These are phyloP conservation scores for Hypsizygus marmoreus DNA, from an alignment of 768 basidiomycete genomes.

Conservation along the genomic window DNA sequence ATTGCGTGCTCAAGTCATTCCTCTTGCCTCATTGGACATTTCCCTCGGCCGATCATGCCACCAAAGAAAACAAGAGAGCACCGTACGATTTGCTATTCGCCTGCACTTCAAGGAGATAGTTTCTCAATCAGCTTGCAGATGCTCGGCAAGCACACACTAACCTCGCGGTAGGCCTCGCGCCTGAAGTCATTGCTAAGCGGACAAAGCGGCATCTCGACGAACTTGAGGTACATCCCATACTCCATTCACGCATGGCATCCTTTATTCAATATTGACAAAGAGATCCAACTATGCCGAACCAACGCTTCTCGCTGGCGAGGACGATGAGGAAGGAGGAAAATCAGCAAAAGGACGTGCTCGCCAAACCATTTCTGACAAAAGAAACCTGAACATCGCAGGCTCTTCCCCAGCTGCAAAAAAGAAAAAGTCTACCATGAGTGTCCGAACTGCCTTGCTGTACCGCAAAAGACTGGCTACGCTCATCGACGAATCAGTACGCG, in stretches of 20 bases:
- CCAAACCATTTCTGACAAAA: slow-evolving; percentile 80
- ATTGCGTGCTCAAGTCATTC: slow-evolving; percentile 27
- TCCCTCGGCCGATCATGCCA: slow-evolving; percentile 38
- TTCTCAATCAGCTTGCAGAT: slow-evolving; percentile 31
- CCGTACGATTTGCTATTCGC: slow-evolving; percentile 34
- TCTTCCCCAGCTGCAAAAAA: slow-evolving; percentile 53
- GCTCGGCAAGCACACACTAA: slow-evolving; percentile 52
- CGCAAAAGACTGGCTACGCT: slow-evolving; percentile 75
- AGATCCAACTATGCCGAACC: slow-evolving; percentile 78
- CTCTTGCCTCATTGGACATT: slow-evolving; percentile 3
- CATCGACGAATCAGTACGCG: slow-evolving; percentile 80
- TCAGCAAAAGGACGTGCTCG: slow-evolving; percentile 68
- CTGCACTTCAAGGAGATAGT: background rate
- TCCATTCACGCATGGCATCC: slow-evolving; percentile 1
- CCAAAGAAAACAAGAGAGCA: slow-evolving; percentile 51
- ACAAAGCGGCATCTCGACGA: slow-evolving; percentile 80
- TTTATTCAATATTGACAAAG: slow-evolving; percentile 36
- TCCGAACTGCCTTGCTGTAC: slow-evolving; percentile 79
- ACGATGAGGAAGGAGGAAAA: slow-evolving; percentile 47
- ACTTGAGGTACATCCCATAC: slow-evolving; percentile 60
- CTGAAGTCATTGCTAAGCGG: slow-evolving; percentile 74
- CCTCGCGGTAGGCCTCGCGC: slow-evolving; percentile 45
- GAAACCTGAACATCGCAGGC: slow-evolving; percentile 51
- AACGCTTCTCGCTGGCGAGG: slow-evolving; percentile 46
- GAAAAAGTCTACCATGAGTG: slow-evolving; percentile 82